Evolutionary conservation across 495 filamentous ascomycete species (phyloP).

Genomic region (Penicillium roqueforti): DNA sequence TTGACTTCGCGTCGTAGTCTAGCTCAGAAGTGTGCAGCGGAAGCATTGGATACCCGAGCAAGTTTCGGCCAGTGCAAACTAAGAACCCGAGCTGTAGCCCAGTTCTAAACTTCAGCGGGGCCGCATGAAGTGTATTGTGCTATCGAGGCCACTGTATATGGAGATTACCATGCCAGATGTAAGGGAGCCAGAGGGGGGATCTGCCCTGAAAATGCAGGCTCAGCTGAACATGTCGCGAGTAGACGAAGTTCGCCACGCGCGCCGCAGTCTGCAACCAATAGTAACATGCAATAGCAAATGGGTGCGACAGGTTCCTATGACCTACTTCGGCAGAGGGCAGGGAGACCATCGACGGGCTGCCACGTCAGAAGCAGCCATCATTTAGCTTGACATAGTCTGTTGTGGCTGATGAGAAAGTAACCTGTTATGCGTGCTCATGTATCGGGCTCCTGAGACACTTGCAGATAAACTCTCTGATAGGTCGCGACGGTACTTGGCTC

Average conservation of each 20-base stretch:
- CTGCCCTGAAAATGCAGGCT: conserved; percentile 6
- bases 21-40: conserved; percentile 5
- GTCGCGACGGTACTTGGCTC: conserved; percentile 7
- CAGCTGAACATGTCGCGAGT: conserved; percentile 10
- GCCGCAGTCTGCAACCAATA: conserved; percentile 7
- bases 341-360: conserved; percentile 14
- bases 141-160: conserved; percentile 2
- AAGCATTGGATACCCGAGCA: conserved; percentile 14
- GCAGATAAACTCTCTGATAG: conserved; percentile 16
- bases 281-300: conserved; percentile 2
- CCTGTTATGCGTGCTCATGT: conserved; percentile 20
- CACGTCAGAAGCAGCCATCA: conserved; percentile 29
- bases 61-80: conserved; percentile 2
- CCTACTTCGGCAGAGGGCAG: conserved; percentile 13
- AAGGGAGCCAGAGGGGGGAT: conserved; percentile 13
- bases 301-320: conserved; percentile 13
- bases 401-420: conserved; percentile 15
- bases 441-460: conserved; percentile 16
- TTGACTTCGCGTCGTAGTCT: background rate
- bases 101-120: background rate
- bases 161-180: conserved; percentile 5
- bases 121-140: background rate
- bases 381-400: conserved; percentile 4
- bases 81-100: background rate
- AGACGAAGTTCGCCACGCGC: background rate